Evolutionary conservation across 805 yeast genomes (phyloP).

Genomic region (Metschnikowia chrysomelidarum): DNA sequence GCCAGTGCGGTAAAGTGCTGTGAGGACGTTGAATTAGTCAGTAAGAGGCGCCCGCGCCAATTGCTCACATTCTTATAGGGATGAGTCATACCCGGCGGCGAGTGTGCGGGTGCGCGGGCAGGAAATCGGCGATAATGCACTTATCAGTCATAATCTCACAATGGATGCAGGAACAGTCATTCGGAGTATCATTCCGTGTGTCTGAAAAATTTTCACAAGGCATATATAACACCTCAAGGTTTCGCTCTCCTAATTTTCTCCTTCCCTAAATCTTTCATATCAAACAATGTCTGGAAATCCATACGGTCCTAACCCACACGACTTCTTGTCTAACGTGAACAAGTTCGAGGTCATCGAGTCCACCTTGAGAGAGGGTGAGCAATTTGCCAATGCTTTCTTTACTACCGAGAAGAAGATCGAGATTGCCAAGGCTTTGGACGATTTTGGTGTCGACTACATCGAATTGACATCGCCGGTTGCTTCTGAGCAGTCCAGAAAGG

Average conservation of each 20-base stretch:
- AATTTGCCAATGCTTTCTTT: conserved; percentile 62
- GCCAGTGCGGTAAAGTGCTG: too few relatives aligned
- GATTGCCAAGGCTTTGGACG: conserved; percentile 60
- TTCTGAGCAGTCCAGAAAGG: conserved; percentile 54
- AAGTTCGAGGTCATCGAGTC: conserved; percentile 55
- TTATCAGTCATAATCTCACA: conserved; percentile 18
- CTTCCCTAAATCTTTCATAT: conserved; percentile 2
- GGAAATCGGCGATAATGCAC: conserved; percentile 14
- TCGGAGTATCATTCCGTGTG: conserved; percentile 10
- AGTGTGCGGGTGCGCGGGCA: conserved; percentile 12
- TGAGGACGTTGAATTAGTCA: too few relatives aligned
- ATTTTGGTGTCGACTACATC: conserved; percentile 60
- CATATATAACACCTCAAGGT: conserved; percentile 9
- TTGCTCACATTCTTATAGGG: conserved; percentile 12
- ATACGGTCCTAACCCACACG: conserved; percentile 59
- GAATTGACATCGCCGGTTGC: conserved; percentile 62
- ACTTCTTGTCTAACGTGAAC: conserved; percentile 52
- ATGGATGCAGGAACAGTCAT: conserved; percentile 17
- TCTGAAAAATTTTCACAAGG: conserved; percentile 17
- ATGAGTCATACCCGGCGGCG: conserved; percentile 18
- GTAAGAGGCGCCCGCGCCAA: conserved; percentile 11
- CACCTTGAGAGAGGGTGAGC: conserved; percentile 63
- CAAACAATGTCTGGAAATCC: conserved; percentile 39
- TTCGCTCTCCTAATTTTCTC: neutral
- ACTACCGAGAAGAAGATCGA: conserved; percentile 54